Evolutionary conservation across 495 filamentous ascomycete genomes (phyloP), one percentile per base, ranked within the genome.

Genomic region (Penicillium lividum): DNA sequence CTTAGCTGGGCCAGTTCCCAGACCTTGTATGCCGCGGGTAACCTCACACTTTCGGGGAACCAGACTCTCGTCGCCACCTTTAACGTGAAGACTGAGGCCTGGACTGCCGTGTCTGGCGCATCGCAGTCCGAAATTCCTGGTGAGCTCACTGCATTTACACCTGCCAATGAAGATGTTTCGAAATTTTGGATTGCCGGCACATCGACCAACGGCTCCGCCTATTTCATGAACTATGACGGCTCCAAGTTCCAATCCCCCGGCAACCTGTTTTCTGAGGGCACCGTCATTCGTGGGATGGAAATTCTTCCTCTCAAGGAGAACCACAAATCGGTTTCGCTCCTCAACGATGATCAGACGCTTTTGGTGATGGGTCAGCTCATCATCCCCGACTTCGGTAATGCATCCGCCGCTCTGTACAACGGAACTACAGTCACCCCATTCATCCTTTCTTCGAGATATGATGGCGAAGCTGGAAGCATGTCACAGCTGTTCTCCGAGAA

Each of bases 371-470:
- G 94, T 30, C 82, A 88, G 49, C 82, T 98, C 54, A 78, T 82
- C 51, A 77, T 97, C 33, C 84, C 89, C 0, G 71, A 73, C 49
- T 95, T 91, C 69, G 93, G 93, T 59, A 85, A 85, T 62, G 90
- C 87, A 11, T 96, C 93, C n/a, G 92, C 89, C 1, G 94, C 84
- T 5, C 75, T 97, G 40, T 98, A 85, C 71, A 88, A 98, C 63
- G 93, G 94, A 60, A 90, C 84, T 5, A 77, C 73, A 10, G 82
- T 95, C 64, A 75, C 75, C 27, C 94, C 94, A 7, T 96, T 92
- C 71, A 81, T 90, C 48, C 85, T 99, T 38, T 87, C 90, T 18
- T 85, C 84, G 33, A 87, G 80, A 27, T 73, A 75, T 13, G 78
- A 84, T 63, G 83, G 84, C 50, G 70, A 74, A 15, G 77, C 86